Evolutionary conservation across 345 rosid species (phyloP), one percentile per base, ranked within the genome.

Genomic region (Conringia planisiliqua): DNA sequence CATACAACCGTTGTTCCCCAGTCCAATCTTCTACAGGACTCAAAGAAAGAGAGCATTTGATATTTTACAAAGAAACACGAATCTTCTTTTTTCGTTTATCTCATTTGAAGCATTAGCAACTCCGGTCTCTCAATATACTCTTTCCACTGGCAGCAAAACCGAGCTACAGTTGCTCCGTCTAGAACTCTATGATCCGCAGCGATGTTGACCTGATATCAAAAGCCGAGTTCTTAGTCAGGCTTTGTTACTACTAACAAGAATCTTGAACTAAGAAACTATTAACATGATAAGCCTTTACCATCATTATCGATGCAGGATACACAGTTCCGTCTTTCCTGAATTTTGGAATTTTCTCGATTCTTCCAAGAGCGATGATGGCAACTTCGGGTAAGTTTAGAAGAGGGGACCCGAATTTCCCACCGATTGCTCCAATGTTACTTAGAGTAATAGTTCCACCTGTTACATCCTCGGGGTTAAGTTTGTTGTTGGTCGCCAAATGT

Each of bases 131-230:
- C 97, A 12, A 93, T 83, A 16, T 84, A 86, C 58, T 76, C 84
- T 86, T 93, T 93, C 98, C 97, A 93, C 72, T 89, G 85, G 30
- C 86, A 85, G 76, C 98, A 93, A 78, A 92, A 93, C 80, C 86
- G 82, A 36, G 98, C 97, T 3, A 93, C 95, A 0, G 93, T 90
- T 48, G 97, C 97, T 65, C 98, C 98, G n/a, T 93, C 97, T 77
- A 93, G 62, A 66, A 93, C 97, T 78, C 97, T 83, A 68, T 90
- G 98, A 81, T 93, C 98, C 4, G 98, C 95, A 12, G 93, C 98
- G 0, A 93, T 83, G 71, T 90, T 93, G 43, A 90, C 87, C 98
- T 90, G 84, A 51, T 11, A 51, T n/a, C 43, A 54, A 10, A 39
- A 44, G 3, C 9, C 43, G 6, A 6, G 14, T 17, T 18, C 54